A percentile compares a stretch with the other conserved stretches of the same genome.
Conservation (phyloP, 2,329 filamentous ascomycete genomes). For the Aspergillus sp. region DNA sequence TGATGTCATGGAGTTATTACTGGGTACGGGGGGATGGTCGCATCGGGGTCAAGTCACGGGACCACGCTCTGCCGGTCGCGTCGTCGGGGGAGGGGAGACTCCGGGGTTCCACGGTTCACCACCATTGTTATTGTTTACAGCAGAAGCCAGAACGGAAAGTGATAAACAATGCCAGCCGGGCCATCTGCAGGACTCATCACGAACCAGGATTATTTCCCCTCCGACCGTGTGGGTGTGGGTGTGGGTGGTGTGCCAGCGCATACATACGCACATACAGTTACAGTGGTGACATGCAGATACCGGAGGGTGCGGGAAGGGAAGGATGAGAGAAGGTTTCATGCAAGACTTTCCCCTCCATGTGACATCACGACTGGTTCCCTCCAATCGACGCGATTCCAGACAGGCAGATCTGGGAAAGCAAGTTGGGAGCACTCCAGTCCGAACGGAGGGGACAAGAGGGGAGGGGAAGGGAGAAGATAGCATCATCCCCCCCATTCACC, state of each 20-base stretch:
- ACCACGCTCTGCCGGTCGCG: slow-evolving; percentile 26
- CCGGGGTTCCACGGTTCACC: slow-evolving; percentile 10
- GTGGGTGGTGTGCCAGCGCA: slow-evolving; percentile 8
- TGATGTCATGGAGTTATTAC: slow-evolving; percentile 19
- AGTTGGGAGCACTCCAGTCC: slow-evolving; percentile 5
- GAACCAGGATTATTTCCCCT: background rate
- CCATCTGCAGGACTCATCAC: background rate
- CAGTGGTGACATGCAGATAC: background rate
- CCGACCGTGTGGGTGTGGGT: background rate
- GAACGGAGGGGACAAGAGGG: background rate
- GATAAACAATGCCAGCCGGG: slow-evolving; percentile 3
- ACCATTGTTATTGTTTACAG: slow-evolving; percentile 15
- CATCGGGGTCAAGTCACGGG: slow-evolving; percentile 24
- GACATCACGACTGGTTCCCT: slow-evolving; percentile 13
- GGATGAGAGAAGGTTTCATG: background rate
- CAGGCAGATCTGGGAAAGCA: slow-evolving; percentile 3
- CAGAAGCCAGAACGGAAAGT: slow-evolving; percentile 4
- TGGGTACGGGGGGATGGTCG: background rate
- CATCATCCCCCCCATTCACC: slow-evolving; percentile 1
- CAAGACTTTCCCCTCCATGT: slow-evolving; percentile 12
- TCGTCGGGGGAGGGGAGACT: slow-evolving; percentile 1
- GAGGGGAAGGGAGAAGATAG: too few species aligned
- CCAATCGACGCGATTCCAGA: background rate
- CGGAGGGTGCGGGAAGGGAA: background rate
- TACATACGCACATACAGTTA: slow-evolving; percentile 6